These are phyloP conservation scores for Sclerotinia minor DNA, from an alignment of 2,329 filamentous ascomycete genomes.

Conservation along the genomic window DNA sequence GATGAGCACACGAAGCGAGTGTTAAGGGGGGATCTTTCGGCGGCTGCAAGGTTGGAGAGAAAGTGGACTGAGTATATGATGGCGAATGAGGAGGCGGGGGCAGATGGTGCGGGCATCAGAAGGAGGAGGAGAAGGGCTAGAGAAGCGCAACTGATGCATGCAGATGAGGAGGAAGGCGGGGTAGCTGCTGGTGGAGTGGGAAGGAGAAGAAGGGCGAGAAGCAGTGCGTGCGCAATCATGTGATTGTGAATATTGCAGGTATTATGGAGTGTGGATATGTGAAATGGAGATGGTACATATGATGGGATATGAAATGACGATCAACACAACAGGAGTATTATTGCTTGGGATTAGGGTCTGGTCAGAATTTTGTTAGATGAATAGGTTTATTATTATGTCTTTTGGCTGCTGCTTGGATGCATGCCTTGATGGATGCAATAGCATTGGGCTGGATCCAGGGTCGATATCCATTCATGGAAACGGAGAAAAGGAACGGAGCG, in stretches of 20 bases:
- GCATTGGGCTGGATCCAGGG: not conserved
- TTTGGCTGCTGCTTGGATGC: too few relatives aligned
- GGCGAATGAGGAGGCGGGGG: slow-evolving; percentile 79
- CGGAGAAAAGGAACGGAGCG: not conserved
- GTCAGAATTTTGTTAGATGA: not conserved
- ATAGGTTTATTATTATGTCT: not conserved
- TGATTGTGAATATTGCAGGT: slow-evolving; percentile 44
- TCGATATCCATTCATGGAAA: not conserved
- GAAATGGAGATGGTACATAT: slow-evolving; percentile 14
- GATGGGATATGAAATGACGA: not conserved
- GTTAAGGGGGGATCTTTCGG: slow-evolving; percentile 69
- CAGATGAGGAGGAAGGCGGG: slow-evolving; percentile 74
- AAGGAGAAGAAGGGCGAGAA: slow-evolving; percentile 62
- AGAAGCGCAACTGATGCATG: slow-evolving; percentile 77
- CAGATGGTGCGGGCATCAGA: slow-evolving; percentile 63
- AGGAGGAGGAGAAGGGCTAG: slow-evolving; percentile 74
- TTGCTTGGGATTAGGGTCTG: not conserved
- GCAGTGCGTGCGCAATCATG: slow-evolving; percentile 65
- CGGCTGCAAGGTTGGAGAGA: slow-evolving; percentile 76
- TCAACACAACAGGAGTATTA: not conserved
- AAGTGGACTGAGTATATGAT: slow-evolving; percentile 97
- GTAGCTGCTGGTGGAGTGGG: slow-evolving; percentile 45
- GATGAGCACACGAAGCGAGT: slow-evolving; percentile 91
- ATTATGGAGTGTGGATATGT: not conserved
- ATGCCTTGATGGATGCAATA: not conserved